phyloP scores from a whole-genome alignment of 78 protist species.

The Dictyostelium brefeldianum region DNA sequence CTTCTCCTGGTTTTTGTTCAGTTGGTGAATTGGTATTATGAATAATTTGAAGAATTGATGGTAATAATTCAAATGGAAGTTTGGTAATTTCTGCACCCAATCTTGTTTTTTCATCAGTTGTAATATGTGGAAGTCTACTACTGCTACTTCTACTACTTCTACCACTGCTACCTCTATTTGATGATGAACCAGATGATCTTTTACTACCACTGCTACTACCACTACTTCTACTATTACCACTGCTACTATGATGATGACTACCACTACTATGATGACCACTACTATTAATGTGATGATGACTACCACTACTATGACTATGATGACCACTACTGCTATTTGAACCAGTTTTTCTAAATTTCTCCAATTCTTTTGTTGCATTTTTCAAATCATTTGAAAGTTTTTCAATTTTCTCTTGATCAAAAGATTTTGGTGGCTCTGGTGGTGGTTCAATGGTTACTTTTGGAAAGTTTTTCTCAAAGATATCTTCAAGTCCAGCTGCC shows the following conservation, averaged over 20 bases:
- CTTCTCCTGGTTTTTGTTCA: conserved; percentile 32
- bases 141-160: neutral
- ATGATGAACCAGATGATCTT: neutral
- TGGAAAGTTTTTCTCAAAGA: conserved; percentile 55
- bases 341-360: conserved; percentile 22
- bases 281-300: no score
- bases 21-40: conserved; percentile 27
- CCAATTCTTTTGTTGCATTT: conserved; percentile 48
- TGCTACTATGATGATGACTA: neutral
- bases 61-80: conserved; percentile 28
- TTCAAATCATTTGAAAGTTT: conserved; percentile 52
- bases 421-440: neutral
- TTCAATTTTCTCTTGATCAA: conserved; percentile 50
- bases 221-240: neutral
- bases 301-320: neutral
- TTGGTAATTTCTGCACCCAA: conserved; percentile 40
- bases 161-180: neutral
- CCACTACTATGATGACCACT: neutral
- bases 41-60: conserved; percentile 46
- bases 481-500: conserved; percentile 66
- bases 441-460: conserved; percentile 34
- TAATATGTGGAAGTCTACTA: conserved; percentile 25
- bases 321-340: neutral
- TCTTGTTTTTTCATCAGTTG: conserved; percentile 63
- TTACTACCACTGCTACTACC: neutral